Evolutionary conservation across 1,284 basidiomycete species (phyloP).

Genomic region (Entoloma clypeatum): DNA sequence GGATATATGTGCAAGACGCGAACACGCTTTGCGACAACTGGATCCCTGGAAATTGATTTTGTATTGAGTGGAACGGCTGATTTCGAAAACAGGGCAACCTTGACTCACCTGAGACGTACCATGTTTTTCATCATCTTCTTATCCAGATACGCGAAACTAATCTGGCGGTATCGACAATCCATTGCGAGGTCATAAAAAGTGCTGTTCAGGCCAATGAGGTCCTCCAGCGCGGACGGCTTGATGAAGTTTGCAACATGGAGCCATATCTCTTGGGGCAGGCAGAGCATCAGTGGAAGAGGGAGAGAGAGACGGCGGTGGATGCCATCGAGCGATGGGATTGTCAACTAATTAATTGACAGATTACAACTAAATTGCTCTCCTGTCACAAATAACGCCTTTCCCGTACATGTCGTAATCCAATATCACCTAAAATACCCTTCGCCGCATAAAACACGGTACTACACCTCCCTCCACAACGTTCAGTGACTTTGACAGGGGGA

Average conservation of each 20-base stretch:
- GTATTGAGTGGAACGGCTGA: constrained; percentile 6
- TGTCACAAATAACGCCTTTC: too few species aligned
- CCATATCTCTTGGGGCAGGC: constrained; percentile 40
- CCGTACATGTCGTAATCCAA: too few species aligned
- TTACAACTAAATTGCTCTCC: too few species aligned
- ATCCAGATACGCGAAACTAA: constrained; percentile 42
- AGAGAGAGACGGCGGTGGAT: constrained; percentile 1
- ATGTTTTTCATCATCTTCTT: constrained; percentile 36
- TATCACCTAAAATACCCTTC: too few species aligned
- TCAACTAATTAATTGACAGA: too few species aligned
- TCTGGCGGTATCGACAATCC: constrained; percentile 40
- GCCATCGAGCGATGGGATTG: too few species aligned
- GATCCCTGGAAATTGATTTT: constrained; percentile 31
- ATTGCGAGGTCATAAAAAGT: constrained; percentile 42
- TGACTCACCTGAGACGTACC: constrained; percentile 35
- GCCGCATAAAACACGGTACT: too few species aligned
- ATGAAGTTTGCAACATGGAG: constrained; percentile 37
- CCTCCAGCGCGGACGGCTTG: constrained; percentile 29
- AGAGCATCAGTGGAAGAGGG: constrained; percentile 18
- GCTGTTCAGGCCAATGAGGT: constrained; percentile 38
- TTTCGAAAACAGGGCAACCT: not conserved
- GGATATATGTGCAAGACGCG: constrained; percentile 42
- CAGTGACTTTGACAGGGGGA: too few species aligned
- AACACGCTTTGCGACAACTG: constrained; percentile 39
- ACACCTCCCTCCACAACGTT: too few species aligned